Conservation (phyloP, 805 yeast species). For the Kuraishia ogatae region DNA sequence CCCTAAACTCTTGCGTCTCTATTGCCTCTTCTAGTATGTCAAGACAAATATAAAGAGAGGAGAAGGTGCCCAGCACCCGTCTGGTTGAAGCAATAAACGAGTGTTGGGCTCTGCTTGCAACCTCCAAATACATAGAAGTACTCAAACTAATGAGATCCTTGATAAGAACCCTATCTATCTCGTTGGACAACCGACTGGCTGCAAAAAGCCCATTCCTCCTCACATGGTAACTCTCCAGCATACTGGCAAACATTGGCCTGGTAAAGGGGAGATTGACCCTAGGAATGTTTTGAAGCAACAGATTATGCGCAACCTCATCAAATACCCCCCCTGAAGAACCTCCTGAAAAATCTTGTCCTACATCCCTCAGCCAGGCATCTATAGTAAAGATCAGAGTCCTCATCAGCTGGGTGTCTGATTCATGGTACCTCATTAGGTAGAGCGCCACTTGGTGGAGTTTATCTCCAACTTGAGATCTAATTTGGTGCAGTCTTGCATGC, state of each 20-base stretch:
- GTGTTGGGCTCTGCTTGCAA: constrained; percentile 62
- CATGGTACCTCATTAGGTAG: constrained; percentile 37
- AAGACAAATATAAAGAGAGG: constrained; percentile 43
- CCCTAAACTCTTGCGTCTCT: constrained; percentile 36
- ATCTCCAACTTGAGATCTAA: constrained; percentile 42
- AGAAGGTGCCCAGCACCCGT: constrained; percentile 59
- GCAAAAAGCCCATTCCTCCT: constrained; percentile 66
- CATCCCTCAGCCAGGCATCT: constrained; percentile 67
- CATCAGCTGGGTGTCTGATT: constrained; percentile 57
- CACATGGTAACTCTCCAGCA: constrained; percentile 66
- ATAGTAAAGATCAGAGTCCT: constrained; percentile 54
- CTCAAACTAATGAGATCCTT: constrained; percentile 57
- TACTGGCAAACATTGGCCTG: constrained; percentile 65
- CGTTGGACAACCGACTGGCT: constrained; percentile 63
- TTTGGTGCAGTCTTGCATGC: constrained; percentile 47
- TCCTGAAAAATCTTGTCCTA: constrained; percentile 55
- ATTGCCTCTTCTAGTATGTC: constrained; percentile 41
- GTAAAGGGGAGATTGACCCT: constrained; percentile 65
- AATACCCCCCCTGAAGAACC: constrained; percentile 34
- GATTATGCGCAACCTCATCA: background rate
- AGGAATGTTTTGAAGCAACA: constrained; percentile 44
- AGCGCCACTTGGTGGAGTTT: constrained; percentile 50
- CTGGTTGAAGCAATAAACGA: constrained; percentile 62
- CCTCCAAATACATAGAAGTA: constrained; percentile 60
- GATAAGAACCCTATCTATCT: constrained; percentile 52